These are phyloP conservation scores for Penicilliopsis zonata DNA, from an alignment of 495 filamentous ascomycete genomes.

Conservation along the genomic window DNA sequence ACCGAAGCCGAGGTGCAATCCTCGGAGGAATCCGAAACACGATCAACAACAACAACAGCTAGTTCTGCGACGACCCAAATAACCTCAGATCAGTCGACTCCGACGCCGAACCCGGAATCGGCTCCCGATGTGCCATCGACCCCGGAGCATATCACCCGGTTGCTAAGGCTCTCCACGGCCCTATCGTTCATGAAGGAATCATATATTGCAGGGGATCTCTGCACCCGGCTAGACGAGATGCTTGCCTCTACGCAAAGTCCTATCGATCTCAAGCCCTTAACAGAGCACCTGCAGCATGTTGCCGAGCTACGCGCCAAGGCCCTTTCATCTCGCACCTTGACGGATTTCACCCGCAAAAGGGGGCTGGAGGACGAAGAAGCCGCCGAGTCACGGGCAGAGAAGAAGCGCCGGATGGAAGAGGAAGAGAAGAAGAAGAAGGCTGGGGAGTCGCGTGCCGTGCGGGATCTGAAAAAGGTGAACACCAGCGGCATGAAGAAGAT, in stretches of 20 bases:
- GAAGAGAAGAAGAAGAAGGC: slow-evolving; percentile 68
- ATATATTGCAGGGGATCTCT: slow-evolving; percentile 51
- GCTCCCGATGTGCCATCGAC: slow-evolving; percentile 17
- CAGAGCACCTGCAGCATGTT: slow-evolving; percentile 52
- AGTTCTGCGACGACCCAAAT: slow-evolving; percentile 19
- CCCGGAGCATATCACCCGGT: slow-evolving; percentile 37
- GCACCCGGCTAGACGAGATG: slow-evolving; percentile 30
- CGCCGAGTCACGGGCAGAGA: slow-evolving; percentile 33
- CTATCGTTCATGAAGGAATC: slow-evolving; percentile 63
- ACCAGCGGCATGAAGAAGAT: slow-evolving; percentile 92
- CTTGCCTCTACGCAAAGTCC: slow-evolving; percentile 32
- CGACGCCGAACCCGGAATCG: slow-evolving; percentile 21
- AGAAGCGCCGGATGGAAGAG: slow-evolving; percentile 57
- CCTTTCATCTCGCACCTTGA: slow-evolving; percentile 46
- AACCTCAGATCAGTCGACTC: slow-evolving; percentile 30
- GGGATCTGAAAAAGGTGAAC: slow-evolving; percentile 77
- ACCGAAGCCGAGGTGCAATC: slow-evolving; percentile 12
- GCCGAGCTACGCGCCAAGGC: slow-evolving; percentile 56
- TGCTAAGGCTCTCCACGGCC: slow-evolving; percentile 64
- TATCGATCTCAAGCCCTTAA: slow-evolving; percentile 58
- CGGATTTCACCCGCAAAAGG: slow-evolving; percentile 69
- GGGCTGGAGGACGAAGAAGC: slow-evolving; percentile 56
- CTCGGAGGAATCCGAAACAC: slow-evolving; percentile 18
- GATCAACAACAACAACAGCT: slow-evolving; percentile 23
- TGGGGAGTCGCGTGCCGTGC: slow-evolving; percentile 58